phyloP scores from a whole-genome alignment of 148 eudicot genomes.

The Rhododendron simsii region DNA sequence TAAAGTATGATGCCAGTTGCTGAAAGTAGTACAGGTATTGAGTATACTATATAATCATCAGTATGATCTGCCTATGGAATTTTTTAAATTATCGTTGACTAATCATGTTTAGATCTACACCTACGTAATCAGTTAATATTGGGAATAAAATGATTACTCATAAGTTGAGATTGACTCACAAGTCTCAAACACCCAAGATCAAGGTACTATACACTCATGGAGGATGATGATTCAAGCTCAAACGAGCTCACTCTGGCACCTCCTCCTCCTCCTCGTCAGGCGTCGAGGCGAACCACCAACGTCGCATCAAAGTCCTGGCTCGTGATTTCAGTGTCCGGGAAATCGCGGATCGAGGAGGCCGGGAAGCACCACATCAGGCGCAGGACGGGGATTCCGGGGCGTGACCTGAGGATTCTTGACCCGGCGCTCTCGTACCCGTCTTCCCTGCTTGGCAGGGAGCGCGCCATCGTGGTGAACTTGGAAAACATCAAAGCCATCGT shows the following conservation, averaged over 20 bases:
- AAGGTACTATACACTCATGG: not conserved
- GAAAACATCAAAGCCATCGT: constrained; percentile 32
- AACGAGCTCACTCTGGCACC: not conserved
- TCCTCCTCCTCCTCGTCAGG: not conserved
- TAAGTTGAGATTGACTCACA: too few species aligned
- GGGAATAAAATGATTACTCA: not conserved
- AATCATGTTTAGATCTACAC: not conserved
- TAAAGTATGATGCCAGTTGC: not conserved
- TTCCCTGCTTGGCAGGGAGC: constrained; percentile 27
- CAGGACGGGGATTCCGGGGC: constrained; percentile 21
- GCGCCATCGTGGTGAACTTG: constrained; percentile 28
- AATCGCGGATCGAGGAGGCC: constrained; percentile 2
- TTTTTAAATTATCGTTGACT: not conserved
- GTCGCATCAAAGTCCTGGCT: not conserved
- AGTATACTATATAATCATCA: not conserved
- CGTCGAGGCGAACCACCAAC: not conserved
- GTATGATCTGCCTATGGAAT: not conserved
- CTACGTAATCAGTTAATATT: not conserved
- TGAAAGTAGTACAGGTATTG: not conserved
- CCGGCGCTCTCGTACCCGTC: constrained; percentile 34
- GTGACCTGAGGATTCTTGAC: constrained; percentile 31
- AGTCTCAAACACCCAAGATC: not conserved
- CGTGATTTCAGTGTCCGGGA: not conserved
- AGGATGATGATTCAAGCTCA: not conserved
- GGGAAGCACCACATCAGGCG: constrained; percentile 26